These are phyloP conservation scores for Ramalina peruviana DNA, from an alignment of 495 filamentous ascomycete species.

Conservation along the genomic window DNA sequence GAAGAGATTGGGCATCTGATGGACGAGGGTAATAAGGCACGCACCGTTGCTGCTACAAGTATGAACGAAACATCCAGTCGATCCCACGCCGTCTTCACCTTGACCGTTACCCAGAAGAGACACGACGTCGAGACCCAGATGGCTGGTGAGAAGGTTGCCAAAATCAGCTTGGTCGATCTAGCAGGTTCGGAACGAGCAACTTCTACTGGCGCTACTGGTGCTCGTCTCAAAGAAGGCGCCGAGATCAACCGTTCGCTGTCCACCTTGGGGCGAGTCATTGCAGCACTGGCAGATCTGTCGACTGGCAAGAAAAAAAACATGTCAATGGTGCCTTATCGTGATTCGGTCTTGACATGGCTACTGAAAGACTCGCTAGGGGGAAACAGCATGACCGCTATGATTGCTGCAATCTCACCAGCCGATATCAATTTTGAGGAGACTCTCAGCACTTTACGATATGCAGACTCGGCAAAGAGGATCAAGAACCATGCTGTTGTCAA, in stretches of 20 bases:
- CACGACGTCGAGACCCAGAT: constrained; percentile 89
- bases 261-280: constrained; percentile 95
- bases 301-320: constrained; percentile 74
- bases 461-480: constrained; percentile 95
- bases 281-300: constrained; percentile 83
- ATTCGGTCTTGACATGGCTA: constrained; percentile 92
- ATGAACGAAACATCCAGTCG: constrained; percentile 99
- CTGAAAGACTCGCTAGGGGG: constrained; percentile 95
- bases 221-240: constrained; percentile 92
- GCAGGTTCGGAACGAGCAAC: constrained; percentile 94
- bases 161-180: constrained; percentile 95
- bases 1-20: constrained; percentile 92
- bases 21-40: constrained; percentile 97
- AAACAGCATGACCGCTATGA: constrained; percentile 99
- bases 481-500: constrained; percentile 99
- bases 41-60: constrained; percentile 96
- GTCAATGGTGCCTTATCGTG: constrained; percentile 88
- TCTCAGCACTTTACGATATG: constrained; percentile 86
- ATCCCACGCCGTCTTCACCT: constrained; percentile 94
- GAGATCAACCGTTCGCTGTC: constrained; percentile 97
- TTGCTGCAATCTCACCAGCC: constrained; percentile 93
- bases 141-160: constrained; percentile 93
- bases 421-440: constrained; percentile 99
- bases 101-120: constrained; percentile 88
- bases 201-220: constrained; percentile 90